Base-by-base conservation (phyloP, 2,329 filamentous ascomycete genomes). In the Sporothrix phasma region DNA sequence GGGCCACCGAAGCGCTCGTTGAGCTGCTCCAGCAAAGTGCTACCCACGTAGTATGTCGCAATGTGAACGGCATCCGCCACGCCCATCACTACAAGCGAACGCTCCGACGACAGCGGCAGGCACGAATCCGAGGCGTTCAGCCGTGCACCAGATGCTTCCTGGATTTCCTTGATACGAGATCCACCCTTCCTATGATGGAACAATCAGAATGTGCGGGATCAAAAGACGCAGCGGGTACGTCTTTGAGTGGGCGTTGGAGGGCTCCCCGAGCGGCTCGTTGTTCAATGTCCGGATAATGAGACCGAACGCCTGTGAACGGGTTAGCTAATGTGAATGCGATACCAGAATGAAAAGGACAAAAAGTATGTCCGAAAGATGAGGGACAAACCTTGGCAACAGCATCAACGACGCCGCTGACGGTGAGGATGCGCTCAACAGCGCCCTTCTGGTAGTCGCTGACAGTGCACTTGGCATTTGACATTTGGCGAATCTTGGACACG, bases 31-130 rank as follows among this genome's bases (percentile, higher is more conserved):
- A 96, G 88, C 29, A 99, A 84, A n/a, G 94, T 99, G 76, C 93
- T 96, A 64, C 92, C 93, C 68, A 99, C 92, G 73, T 99, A 99
- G 80, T 97, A 99, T 43, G 94, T 96, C 58, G 94, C 94, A 76
- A 99, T 99, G 78, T 99, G 94, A 58, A 99, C 93, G 65, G 94
- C 93, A 79, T 99, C 94, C 62, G 94, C 94, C 65, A 99, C 94
- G 74, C 94, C 94, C 77, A 97, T 91, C 34, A 99, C 92, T 61
- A 99, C 93, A 58, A 99, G 84, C n/a, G 94, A 97, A 56, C 94
- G 90, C 78, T 99, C 94, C 66, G 92, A 96, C 19, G 94, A 99
- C 66, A 97, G 84, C 58, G 94, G 94, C 64, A 99, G 84, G 74
- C 92, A 96, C 5, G 92, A 88, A 75, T 97, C 94, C 6, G 94